Base-by-base conservation (phyloP, 2,329 filamentous ascomycete species). In the Penicillium sp. region DNA sequence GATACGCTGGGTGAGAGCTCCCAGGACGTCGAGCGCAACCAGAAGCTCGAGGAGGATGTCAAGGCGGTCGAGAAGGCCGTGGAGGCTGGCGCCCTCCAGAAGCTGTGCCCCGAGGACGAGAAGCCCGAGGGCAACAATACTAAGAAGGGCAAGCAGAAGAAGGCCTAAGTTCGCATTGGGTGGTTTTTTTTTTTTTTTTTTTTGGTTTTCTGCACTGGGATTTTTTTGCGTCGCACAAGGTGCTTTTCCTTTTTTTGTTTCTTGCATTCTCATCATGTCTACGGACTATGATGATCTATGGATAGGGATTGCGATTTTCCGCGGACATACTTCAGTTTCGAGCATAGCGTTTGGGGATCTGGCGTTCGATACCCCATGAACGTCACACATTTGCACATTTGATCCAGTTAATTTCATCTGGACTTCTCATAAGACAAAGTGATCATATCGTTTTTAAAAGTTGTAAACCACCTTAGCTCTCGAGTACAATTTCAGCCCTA, bases 1-100 rank as follows among this genome's bases (percentile, higher is more conserved):
- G 82, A 88, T 60, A 88, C 86, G 0, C 72, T 89, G 1, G 82
- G 79, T 15, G 77, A 78, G 59, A 73, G 80, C 44, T 77, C 78
- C 35, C 69, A 75, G 22, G 77, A 81, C 56, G 68, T 75, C 12
- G 69, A 80, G 70, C 71, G 79, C 62, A 70, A 78, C 63, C 69
- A 80, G 75, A 74, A 76, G 63, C 74, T 83, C 35, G 83, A 86
- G 64, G 75, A 77, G 55, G 79, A 82, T 68, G 81, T 81, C 10
- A 75, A 69, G 58, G 78, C 74, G n/a, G 81, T 87, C 4, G 78
- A 79, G 51, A 77, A 79, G 59, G 74, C 80, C 17, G 68, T 85
- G 58, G 74, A 78, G 28, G 72, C 75, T 15, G 71, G 70, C 24
- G 67, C 59, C 2, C 53, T 75, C 12, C 59, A 71, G 44, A 74